Conservation (phyloP, 257 asterid genomes). For the Scutellaria barbata region DNA sequence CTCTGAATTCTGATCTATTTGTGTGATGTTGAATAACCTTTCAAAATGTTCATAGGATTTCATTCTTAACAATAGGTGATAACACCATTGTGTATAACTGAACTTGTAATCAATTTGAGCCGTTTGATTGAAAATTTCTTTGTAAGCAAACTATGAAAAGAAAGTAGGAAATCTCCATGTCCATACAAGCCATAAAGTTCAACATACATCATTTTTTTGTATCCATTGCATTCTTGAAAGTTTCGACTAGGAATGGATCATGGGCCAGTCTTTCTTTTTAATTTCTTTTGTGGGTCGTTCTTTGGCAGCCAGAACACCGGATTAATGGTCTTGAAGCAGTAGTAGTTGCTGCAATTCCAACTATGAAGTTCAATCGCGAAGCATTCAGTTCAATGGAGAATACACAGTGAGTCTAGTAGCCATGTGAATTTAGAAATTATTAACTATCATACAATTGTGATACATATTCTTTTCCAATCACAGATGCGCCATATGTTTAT, state of each 20-base stretch:
- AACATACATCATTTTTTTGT: neutral
- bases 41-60: neutral
- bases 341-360: constrained; percentile 83
- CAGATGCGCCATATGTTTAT: constrained; percentile 85
- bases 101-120: neutral
- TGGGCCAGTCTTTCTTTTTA: constrained; percentile 10
- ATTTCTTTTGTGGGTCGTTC: neutral
- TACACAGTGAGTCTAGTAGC: constrained; percentile 63
- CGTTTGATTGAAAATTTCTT: neutral
- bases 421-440: neutral
- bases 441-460: neutral
- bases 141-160: neutral
- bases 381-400: constrained; percentile 74
- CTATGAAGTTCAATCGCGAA: constrained; percentile 72
- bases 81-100: neutral
- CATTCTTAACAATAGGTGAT: too few species aligned
- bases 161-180: neutral
- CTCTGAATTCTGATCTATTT: neutral
- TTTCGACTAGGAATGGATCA: neutral
- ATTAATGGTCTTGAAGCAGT: constrained; percentile 75
- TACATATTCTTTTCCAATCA: constrained; percentile 9
- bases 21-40: neutral
- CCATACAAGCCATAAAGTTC: neutral
- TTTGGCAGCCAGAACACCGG: constrained; percentile 73
- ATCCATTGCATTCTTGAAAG: neutral